These are phyloP conservation scores for Xylona heveae DNA, from an alignment of 495 filamentous ascomycete species.

Conservation along the genomic window DNA sequence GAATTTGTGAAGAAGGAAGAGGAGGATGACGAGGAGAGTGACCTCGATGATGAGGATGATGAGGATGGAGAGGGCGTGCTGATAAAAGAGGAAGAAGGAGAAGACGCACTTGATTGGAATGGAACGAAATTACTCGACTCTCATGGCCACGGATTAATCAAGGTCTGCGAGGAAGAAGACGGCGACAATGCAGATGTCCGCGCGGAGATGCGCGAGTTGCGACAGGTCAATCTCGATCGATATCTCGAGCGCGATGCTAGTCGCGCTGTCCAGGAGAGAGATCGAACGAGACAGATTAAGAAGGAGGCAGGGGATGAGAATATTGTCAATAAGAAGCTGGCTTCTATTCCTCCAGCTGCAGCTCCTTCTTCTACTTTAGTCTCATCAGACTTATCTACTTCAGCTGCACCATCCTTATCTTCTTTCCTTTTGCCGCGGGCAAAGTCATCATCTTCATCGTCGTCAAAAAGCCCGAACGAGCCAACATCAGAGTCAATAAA, in stretches of 20 bases:
- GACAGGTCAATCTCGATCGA: slow-evolving; percentile 13
- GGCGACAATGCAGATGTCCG: slow-evolving; percentile 30
- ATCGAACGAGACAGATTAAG: slow-evolving; percentile 6
- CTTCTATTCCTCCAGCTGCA: no score
- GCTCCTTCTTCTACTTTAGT: no score
- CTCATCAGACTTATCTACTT: no score
- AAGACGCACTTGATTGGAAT: slow-evolving; percentile 29
- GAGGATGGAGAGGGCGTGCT: slow-evolving; percentile 12
- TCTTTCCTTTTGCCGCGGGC: no score
- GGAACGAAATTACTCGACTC: slow-evolving; percentile 35
- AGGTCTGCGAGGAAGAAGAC: slow-evolving; percentile 52
- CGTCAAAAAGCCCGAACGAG: no score
- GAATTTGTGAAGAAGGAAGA: slow-evolving; percentile 14
- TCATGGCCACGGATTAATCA: slow-evolving; percentile 39
- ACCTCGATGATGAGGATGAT: slow-evolving; percentile 14
- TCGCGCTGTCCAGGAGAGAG: slow-evolving; percentile 4
- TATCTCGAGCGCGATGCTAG: slow-evolving; percentile 1
- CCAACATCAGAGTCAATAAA: no score
- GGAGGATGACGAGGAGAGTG: slow-evolving; percentile 15
- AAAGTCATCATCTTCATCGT: no score
- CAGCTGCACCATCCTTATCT: no score
- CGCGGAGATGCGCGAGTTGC: slow-evolving; percentile 39
- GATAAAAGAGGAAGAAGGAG: slow-evolving; percentile 11
- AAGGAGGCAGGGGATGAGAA: slow-evolving; percentile 1
- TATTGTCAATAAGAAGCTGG: no score